Conservation (phyloP, 345 rosid genomes). For the Conringia planisiliqua region DNA sequence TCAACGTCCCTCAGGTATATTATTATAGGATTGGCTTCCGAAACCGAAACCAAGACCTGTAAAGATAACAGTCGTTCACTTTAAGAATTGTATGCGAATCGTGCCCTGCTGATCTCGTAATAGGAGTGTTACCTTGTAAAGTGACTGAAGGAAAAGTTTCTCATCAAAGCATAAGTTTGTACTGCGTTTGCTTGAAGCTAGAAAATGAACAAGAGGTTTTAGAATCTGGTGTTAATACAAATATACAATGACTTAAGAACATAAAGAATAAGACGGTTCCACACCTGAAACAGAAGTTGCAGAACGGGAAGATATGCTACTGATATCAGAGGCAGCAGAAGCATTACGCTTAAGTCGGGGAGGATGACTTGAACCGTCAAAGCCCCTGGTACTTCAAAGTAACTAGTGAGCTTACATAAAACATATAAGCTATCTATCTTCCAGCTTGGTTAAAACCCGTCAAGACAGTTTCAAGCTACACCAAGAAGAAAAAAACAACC, state of each 20-base stretch:
- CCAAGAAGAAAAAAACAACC: not conserved
- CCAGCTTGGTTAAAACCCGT: not conserved
- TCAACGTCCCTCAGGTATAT: slow-evolving; percentile 88
- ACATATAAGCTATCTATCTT: not conserved
- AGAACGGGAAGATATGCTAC: slow-evolving; percentile 54
- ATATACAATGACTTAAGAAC: not conserved
- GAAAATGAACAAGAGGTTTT: not conserved
- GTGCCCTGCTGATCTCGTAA: not conserved
- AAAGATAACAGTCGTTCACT: not conserved
- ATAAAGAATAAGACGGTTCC: not conserved
- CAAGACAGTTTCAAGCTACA: not conserved
- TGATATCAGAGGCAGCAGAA: slow-evolving; percentile 70
- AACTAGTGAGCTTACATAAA: not conserved
- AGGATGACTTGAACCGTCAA: slow-evolving; percentile 48
- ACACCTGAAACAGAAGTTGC: slow-evolving; percentile 46
- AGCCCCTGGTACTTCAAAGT: slow-evolving; percentile 36
- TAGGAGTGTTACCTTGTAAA: slow-evolving; percentile 65
- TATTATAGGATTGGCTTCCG: slow-evolving; percentile 64
- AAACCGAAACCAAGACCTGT: slow-evolving; percentile 74
- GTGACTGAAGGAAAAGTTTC: slow-evolving; percentile 75
- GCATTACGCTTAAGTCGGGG: slow-evolving; percentile 63
- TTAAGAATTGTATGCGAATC: not conserved
- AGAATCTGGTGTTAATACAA: not conserved
- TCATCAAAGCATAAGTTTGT: slow-evolving; percentile 83
- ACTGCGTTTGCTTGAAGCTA: slow-evolving; percentile 54